Evolutionary conservation across 2,329 filamentous ascomycete species (phyloP), one percentile per base, ranked within the genome.

Genomic region (Fusarium equiseti): DNA sequence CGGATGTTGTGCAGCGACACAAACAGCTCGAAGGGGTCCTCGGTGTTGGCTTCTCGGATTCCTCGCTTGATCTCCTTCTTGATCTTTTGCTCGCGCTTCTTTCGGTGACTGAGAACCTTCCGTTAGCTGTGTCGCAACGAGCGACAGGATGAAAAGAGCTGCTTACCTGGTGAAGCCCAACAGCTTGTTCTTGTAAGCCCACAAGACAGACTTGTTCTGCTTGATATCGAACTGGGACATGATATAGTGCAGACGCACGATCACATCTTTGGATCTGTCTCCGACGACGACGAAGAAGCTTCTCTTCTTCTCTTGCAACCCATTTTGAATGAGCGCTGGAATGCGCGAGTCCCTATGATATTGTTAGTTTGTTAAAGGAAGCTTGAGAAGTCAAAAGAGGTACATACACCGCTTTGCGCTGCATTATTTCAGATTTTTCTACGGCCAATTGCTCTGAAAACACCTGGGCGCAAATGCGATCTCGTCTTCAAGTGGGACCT

Each of bases 131-230:
- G 66, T 65, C 70, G 64, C 58, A 64, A 59, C 6, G 22, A 35
- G 49, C 1, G 27, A 40, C 54, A 54, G 26, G 22, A 42, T 22
- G 15, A 20, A 12, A 45, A n/a, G 60, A 45, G 58, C 74, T 56
- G 59, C 75, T 55, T 74, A 88, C 88, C 87, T 94, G 32, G 94
- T 97, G 80, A 98, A 98, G 52, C 94, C 95, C 32, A 99, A 85
- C 13, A 99, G 87, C 81, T 99, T 96, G 81, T 97, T 97, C 87
- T 98, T 98, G 85, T 99, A 99, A 22, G 96, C 95, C 96, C 96
- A 99, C 13, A 99, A 85, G 5, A 99, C 94, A 15, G 93, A 96
- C 81, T 98, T 98, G 84, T 84, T 84, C 81, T 97, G 90, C 83
- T 97, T 97, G 71, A 98, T 89, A 79, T 97, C 93, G 78, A 92